Evolutionary conservation across 2,329 filamentous ascomycete species (phyloP), one percentile per base, ranked within the genome.

Genomic region (Neofusicoccum umdonicola): DNA sequence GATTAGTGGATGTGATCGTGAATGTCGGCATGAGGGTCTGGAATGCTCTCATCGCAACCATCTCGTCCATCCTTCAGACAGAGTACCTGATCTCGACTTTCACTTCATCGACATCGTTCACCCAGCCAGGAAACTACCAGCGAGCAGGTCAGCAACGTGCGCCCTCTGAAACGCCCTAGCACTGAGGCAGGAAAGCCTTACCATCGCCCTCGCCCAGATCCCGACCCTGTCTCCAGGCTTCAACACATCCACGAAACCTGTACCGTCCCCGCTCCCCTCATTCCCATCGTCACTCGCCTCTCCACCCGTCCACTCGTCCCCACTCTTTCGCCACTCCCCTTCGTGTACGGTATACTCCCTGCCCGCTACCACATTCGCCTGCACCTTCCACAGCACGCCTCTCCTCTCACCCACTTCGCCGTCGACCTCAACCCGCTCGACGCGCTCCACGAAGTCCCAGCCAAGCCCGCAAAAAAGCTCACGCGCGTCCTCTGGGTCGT

Each of bases 201-300:
- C 74, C 70, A 73, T 75, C 3, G 73, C 74, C 42, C 74, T 68
- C 0, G 73, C 74, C 73, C 72, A 75, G 0, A 76, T 65, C 6
- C 73, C 39, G 6, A 77, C 41, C 13, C 62, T 57, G 66, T 77
- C 75, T 6, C 72, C 73, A 4, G 70, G 67, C 44, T 62, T 63
- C 58, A 77, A 61, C 45, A 63, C 67, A 7, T 70, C 47, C 22
- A 76, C 27, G 58, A 76, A 73, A 0, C 70, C 71, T 5, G 72
- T 63, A 1, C 73, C 74, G 15, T 61, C 67, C 0, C 74, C 74
- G 11, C 45, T 51, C 4, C 39, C 60, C 8, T 71, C 35, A 70
- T 70, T 41, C 72, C 70, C 0, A 68, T 71, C 63, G 31, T 31
- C 61, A 68, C 7, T 31, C 17, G 35, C 4, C 41, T 15, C 2